phyloP scores from a whole-genome alignment of 352 stramenopile genomes.

The Phytopythium montanum region DNA sequence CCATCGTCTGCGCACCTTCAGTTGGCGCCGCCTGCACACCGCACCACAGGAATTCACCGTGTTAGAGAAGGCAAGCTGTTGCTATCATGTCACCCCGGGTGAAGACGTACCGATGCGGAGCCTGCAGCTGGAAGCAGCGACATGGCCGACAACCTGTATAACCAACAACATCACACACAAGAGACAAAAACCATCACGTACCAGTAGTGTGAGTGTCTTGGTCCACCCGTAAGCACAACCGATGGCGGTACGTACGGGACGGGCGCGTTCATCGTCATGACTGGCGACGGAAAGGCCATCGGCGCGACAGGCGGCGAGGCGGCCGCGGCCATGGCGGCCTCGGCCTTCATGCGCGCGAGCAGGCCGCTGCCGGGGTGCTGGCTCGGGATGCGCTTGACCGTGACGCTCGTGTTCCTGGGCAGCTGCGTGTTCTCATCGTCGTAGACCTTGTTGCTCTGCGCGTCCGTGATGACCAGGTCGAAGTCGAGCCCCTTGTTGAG shows the following conservation, averaged over 20 bases:
- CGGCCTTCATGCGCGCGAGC: conserved; percentile 84
- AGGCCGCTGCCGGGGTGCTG: conserved; percentile 66
- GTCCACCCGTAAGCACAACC: conserved; percentile 3
- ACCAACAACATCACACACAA: not conserved
- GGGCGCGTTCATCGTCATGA: conserved; percentile 21
- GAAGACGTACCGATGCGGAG: not conserved
- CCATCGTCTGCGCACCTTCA: conserved; percentile 72
- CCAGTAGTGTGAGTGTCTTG: not conserved
- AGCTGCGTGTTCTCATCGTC: conserved; percentile 89
- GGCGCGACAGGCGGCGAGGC: conserved; percentile 36
- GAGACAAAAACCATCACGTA: not conserved
- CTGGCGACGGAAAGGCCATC: conserved; percentile 32
- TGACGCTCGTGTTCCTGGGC: conserved; percentile 89
- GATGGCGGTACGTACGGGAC: conserved; percentile 37
- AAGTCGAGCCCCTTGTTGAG: conserved; percentile 91
- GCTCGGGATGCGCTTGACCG: conserved; percentile 90
- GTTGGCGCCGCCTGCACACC: conserved; percentile 6
- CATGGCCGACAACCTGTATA: not conserved
- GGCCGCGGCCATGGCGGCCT: conserved; percentile 56
- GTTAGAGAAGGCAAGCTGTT: not conserved
- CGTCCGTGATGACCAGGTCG: conserved; percentile 90
- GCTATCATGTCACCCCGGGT: not conserved
- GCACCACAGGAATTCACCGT: not conserved
- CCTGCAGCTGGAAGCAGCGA: not conserved
- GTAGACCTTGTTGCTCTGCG: conserved; percentile 90